phyloP scores from a whole-genome alignment of 1,284 basidiomycete genomes.

The Somion occarium region DNA sequence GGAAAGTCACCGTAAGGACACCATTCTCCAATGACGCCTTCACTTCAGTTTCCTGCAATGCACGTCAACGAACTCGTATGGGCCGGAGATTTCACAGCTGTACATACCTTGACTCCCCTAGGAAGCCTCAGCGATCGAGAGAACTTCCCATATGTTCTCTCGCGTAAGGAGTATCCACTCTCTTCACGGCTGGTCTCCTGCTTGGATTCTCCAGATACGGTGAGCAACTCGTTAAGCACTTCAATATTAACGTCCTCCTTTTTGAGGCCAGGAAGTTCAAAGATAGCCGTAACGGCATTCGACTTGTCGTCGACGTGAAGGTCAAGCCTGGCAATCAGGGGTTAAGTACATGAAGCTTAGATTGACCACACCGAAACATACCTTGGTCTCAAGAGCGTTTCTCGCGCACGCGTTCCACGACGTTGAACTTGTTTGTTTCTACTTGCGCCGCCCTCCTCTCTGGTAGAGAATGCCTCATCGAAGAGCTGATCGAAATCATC shows the following conservation, averaged over 20 bases:
- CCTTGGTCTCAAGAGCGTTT: not conserved
- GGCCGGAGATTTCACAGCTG: not conserved
- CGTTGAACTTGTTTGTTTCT: constrained; percentile 1
- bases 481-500: constrained; percentile 45
- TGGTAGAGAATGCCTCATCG: constrained; percentile 35
- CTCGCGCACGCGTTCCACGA: not conserved
- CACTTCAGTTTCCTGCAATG: constrained; percentile 30
- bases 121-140: constrained; percentile 39
- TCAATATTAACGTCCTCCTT: constrained; percentile 40
- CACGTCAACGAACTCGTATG: too few relatives aligned
- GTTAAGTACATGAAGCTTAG: not conserved
- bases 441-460: constrained; percentile 2
- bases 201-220: constrained; percentile 37
- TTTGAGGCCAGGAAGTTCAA: constrained; percentile 46
- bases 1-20: constrained; percentile 37
- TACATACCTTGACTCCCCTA: constrained; percentile 38
- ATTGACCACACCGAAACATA: not conserved
- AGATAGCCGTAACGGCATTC: constrained; percentile 42
- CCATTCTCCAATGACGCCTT: constrained; percentile 39
- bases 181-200: constrained; percentile 30
- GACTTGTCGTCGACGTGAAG: constrained; percentile 37
- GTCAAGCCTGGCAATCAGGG: constrained; percentile 37
- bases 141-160: constrained; percentile 41
- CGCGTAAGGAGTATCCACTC: constrained; percentile 39
- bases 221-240: constrained; percentile 36